Percentiles rank a stretch among this genome's conserved stretches.
Evolutionary conservation across 352 stramenopile species (phyloP).

Genomic region (Albugo candida): DNA sequence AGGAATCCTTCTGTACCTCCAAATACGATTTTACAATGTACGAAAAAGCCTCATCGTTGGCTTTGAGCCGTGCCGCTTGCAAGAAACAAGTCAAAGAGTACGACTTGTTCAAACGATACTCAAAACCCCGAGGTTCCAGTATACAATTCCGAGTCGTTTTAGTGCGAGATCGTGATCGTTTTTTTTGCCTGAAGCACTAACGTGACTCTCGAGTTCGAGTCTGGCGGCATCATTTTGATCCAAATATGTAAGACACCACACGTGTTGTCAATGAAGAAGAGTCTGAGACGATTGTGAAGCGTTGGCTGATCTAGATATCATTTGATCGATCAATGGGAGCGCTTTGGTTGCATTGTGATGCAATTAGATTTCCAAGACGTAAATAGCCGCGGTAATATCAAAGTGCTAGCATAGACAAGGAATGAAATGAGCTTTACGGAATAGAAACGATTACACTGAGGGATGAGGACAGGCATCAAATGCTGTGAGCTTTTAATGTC

Average conservation of each 20-base stretch:
- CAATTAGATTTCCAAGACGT: background rate
- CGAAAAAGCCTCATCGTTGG: constrained; percentile 39
- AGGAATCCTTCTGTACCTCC: constrained; percentile 28
- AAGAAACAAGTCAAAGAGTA: constrained; percentile 44
- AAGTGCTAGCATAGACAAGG: too few relatives aligned
- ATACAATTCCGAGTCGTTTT: constrained; percentile 60
- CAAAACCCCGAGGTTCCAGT: constrained; percentile 41
- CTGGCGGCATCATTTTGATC: too few relatives aligned
- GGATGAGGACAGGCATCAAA: background rate
- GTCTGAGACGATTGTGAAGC: background rate
- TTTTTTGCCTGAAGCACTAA: constrained; percentile 7
- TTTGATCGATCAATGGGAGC: background rate
- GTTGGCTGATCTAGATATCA: background rate
- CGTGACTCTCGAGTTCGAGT: too few relatives aligned
- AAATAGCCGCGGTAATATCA: background rate
- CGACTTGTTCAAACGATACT: constrained; percentile 25
- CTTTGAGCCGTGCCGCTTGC: constrained; percentile 44
- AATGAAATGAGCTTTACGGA: background rate
- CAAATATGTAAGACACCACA: background rate
- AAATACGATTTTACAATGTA: constrained; percentile 66
- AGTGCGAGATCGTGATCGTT: constrained; percentile 16
- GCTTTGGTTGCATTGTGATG: background rate
- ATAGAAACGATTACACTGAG: background rate
- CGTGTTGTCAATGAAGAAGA: background rate
- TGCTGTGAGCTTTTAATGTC: background rate